phyloP scores from a whole-genome alignment of 164 flowering plant species.

The Annona cherimola region DNA sequence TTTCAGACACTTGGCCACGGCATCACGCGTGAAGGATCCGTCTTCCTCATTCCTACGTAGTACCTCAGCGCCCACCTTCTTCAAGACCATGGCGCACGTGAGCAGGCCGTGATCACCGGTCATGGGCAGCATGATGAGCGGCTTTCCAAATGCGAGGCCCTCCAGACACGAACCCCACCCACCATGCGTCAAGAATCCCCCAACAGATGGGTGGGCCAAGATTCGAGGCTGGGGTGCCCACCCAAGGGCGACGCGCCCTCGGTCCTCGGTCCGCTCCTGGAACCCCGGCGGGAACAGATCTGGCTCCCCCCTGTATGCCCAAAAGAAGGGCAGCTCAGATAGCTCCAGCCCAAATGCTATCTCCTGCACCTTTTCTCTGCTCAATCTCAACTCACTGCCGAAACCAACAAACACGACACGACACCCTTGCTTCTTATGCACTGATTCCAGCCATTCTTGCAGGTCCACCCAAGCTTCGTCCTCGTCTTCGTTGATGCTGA shows the following conservation, averaged over 20 bases:
- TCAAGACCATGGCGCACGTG: slow-evolving; percentile 31
- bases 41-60: slow-evolving; percentile 33
- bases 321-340: slow-evolving; percentile 28
- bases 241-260: slow-evolving; percentile 27
- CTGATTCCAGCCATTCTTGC: slow-evolving; percentile 35
- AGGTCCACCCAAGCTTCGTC: background rate
- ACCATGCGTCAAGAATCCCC: slow-evolving; percentile 28
- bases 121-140: slow-evolving; percentile 23
- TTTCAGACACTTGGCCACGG: slow-evolving; percentile 24
- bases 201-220: slow-evolving; percentile 34
- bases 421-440: slow-evolving; percentile 16
- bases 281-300: slow-evolving; percentile 26
- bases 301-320: slow-evolving; percentile 17
- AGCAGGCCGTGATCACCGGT: slow-evolving; percentile 27
- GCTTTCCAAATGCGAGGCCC: slow-evolving; percentile 27
- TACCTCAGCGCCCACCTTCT: slow-evolving; percentile 31
- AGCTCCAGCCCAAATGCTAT: slow-evolving; percentile 28
- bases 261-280: slow-evolving; percentile 5
- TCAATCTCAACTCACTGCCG: slow-evolving; percentile 33
- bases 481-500: background rate
- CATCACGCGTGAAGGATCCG: slow-evolving; percentile 27
- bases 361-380: slow-evolving; percentile 24
- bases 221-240: slow-evolving; percentile 42
- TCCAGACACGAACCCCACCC: slow-evolving; percentile 36
- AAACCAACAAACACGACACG: slow-evolving; percentile 31